Conservation (phyloP, 352 stramenopile species). For the Blastocystis sp. region DNA sequence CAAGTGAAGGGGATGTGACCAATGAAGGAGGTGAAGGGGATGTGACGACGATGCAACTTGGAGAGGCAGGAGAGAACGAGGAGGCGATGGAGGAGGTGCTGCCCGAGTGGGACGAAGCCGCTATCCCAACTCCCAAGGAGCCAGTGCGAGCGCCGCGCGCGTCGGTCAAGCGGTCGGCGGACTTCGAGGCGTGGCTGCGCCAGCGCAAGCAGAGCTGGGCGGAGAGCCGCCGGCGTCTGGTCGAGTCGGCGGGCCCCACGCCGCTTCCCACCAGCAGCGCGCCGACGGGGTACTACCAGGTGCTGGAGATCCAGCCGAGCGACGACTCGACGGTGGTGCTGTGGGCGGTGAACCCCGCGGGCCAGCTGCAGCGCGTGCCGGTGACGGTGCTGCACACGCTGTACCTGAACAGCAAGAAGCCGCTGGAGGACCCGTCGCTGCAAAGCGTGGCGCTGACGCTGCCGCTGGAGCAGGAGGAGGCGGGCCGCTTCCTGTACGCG, state of each 20-base stretch:
- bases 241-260: slow-evolving; percentile 8
- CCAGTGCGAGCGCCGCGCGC: not conserved
- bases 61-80: slow-evolving; percentile 37
- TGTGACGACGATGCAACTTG: not conserved
- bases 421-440: slow-evolving; percentile 23
- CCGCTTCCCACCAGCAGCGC: not conserved
- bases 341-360: slow-evolving; percentile 89
- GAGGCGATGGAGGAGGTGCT: slow-evolving; percentile 67
- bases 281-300: slow-evolving; percentile 78
- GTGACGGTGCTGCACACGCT: slow-evolving; percentile 72
- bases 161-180: slow-evolving; percentile 49
- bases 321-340: slow-evolving; percentile 84
- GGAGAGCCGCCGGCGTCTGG: slow-evolving; percentile 9
- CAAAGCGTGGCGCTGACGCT: not conserved
- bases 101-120: not conserved
- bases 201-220: slow-evolving; percentile 73
- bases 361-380: slow-evolving; percentile 79
- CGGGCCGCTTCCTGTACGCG: slow-evolving; percentile 78
- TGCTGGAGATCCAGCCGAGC: slow-evolving; percentile 80
- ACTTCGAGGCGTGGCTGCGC: slow-evolving; percentile 74
- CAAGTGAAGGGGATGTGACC: not conserved
- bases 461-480: slow-evolving; percentile 70
- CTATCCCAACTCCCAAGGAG: slow-evolving; percentile 3
- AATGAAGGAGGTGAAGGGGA: not conserved
- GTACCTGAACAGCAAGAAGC: slow-evolving; percentile 60